Evolutionary conservation across 129 eudicot species (phyloP).

Genomic region (Helichrysum umbraculigerum): DNA sequence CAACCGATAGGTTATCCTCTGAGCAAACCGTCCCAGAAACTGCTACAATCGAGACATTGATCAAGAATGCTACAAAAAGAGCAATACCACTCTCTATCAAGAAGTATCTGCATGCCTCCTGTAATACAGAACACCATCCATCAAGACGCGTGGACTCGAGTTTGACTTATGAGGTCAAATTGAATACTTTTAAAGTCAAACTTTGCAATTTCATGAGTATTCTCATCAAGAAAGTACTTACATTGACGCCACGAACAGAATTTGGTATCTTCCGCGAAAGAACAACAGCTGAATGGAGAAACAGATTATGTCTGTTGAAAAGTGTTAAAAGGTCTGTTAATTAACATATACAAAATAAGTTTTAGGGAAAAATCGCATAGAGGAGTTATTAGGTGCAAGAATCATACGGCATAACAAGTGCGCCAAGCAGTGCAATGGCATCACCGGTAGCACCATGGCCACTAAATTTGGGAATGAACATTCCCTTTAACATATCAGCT

Average conservation of each 20-base stretch:
- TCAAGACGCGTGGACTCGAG: not conserved
- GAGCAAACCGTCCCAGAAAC: constrained; percentile 64
- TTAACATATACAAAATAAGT: not conserved
- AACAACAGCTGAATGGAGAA: constrained; percentile 66
- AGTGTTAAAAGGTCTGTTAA: not conserved
- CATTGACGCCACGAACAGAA: constrained; percentile 46
- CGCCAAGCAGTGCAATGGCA: constrained; percentile 67
- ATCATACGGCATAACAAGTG: constrained; percentile 66
- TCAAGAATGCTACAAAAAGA: constrained; percentile 56
- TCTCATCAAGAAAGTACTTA: constrained; percentile 8
- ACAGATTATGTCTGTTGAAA: constrained; percentile 48
- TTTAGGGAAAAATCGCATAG: not conserved
- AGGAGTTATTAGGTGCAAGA: not conserved
- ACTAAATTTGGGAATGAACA: constrained; percentile 62
- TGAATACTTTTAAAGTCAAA: not conserved
- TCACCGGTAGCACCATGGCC: constrained; percentile 59
- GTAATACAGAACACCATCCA: constrained; percentile 21
- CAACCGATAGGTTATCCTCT: constrained; percentile 25
- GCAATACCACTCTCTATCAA: constrained; percentile 66
- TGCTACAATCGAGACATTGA: constrained; percentile 52
- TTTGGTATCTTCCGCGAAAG: constrained; percentile 47
- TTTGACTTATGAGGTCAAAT: not conserved
- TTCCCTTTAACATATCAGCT: constrained; percentile 48
- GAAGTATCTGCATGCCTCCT: constrained; percentile 64
- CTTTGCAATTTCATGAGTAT: too few species aligned